Base-by-base conservation (phyloP, 1,139 yeast species). In the Geotrichum candidum region DNA sequence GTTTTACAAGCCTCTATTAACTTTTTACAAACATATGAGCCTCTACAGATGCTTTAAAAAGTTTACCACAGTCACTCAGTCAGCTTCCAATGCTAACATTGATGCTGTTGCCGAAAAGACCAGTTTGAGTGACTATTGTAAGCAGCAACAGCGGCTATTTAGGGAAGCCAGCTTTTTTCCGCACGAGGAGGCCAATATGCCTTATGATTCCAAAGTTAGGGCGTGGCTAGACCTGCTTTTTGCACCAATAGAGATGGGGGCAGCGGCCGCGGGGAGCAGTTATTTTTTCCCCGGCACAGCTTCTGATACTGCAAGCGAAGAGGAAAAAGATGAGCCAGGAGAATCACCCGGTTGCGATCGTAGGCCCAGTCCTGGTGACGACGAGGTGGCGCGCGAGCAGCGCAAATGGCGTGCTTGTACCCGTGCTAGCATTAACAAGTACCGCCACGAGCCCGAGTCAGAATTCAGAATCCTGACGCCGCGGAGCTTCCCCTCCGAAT, bases 171-270 rank as follows among this genome's bases (percentile, higher is more conserved):
- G 23, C 15, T 66, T 65, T 54, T 63, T 62, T 31, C 69, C 69
- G 1, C 58, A 70, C 5, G 61, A 62, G 38, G 72, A 69, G 45
- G 59, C 60, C 18, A 65, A 65, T 52, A 68, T 69, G 71, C 62
- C 63, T 22, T 65, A 56, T 56, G 54, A 63, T 18, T 65, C 64
- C 25, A 69, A 69, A 58, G 70, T 69, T 7, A 25, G 54, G 4
- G 57, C 56, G 22, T 69, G 72, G 72, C 62, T 68, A 18, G 41
- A 35, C 41, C 13, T 35, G n/a, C 41, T 35, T 9, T 35, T 35
- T 35, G 41, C 41, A 13, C n/a, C 41, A 15, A 13, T 35, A 5
- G 65, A 56, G 27, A 58, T 51, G 22, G 35, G 55, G 10, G 52
- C 33, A 18, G 25, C 46, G 22, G 27, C 51, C 1, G 10, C 57